Conservation (phyloP, 768 basidiomycete species). For the Lactifluus pinguis region DNA sequence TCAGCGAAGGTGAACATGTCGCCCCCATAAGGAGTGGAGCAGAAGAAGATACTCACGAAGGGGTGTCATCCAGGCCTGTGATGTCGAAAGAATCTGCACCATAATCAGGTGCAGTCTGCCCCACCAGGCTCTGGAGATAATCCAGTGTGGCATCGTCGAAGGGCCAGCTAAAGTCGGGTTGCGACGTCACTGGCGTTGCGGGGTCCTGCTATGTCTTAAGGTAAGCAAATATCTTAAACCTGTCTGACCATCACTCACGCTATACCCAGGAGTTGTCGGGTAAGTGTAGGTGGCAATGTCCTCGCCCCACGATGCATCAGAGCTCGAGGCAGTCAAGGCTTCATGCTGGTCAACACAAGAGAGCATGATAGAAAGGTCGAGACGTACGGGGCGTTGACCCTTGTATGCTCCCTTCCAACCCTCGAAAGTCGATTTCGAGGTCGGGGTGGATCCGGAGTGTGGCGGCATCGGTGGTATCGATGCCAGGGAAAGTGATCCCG, state of each 20-base stretch:
- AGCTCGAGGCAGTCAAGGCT: background rate
- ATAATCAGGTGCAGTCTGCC: background rate
- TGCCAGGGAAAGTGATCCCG: background rate
- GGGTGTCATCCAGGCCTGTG: background rate
- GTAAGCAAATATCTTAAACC: background rate
- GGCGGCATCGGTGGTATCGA: background rate
- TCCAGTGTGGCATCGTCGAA: no score
- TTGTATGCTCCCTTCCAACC: background rate
- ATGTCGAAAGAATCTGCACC: background rate
- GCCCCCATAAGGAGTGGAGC: background rate
- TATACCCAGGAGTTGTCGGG: background rate
- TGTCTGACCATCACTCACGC: background rate
- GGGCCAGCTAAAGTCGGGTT: background rate
- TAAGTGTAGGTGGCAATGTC: background rate
- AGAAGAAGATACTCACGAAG: background rate
- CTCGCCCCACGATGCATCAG: background rate
- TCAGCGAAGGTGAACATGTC: background rate
- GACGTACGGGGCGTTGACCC: background rate
- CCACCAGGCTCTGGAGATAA: background rate
- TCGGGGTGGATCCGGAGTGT: background rate
- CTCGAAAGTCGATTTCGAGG: background rate
- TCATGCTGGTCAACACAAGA: background rate
- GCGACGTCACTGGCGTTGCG: background rate
- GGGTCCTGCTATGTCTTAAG: background rate
- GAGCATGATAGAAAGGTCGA: background rate